Base-by-base conservation (phyloP, 495 filamentous ascomycete species). In the Letharia columbiana region DNA sequence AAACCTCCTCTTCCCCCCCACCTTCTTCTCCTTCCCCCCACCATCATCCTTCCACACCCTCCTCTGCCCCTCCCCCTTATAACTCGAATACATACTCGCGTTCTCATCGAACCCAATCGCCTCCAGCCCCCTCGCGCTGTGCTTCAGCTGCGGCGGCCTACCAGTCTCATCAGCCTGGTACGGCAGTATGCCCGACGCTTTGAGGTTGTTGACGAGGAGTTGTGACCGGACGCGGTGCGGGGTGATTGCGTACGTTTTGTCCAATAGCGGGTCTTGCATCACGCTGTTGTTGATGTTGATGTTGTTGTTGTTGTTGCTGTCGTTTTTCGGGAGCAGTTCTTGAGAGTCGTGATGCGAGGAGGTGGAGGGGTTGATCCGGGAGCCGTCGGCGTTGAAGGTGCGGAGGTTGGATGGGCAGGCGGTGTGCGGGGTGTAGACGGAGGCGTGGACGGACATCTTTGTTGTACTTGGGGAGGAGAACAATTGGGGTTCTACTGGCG, bases 1-100 rank as follows among this genome's bases (percentile, higher is more conserved):
- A 69, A 71, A 74, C 61, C 61, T 86, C 64, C 61, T 78, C 66
- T 66, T 72, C 69, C 68, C 80, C 57, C 78, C 81, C 18, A 74
- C 80, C 50, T 64, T 70, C 39, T 45, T 69, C 63, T 67, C 70
- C 66, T 42, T 71, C 69, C n/a, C 58, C 57, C 6, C 20, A 74
- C 80, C 50, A 57, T 69, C 39, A 39, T 70, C 62, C 66, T 42
- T 72, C 70, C 31, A 57, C 60, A 23, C 42, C 39, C 50, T 44
- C 20, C 37, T 33, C 28, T 59, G 54, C 28, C n/a, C 56, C 17
- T 59, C 63, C 40, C 52, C 52, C 12, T 23, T 59, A 20, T 65
- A 65, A 4, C 45, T 60, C 56, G 63, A 60, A 39, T 65, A 65
- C 63, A 65, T 65, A 4, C 54, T 59, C 4, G 54, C 56, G 3